Evolutionary conservation across 2,329 filamentous ascomycete genomes (phyloP).

Genomic region (Alternaria panax): DNA sequence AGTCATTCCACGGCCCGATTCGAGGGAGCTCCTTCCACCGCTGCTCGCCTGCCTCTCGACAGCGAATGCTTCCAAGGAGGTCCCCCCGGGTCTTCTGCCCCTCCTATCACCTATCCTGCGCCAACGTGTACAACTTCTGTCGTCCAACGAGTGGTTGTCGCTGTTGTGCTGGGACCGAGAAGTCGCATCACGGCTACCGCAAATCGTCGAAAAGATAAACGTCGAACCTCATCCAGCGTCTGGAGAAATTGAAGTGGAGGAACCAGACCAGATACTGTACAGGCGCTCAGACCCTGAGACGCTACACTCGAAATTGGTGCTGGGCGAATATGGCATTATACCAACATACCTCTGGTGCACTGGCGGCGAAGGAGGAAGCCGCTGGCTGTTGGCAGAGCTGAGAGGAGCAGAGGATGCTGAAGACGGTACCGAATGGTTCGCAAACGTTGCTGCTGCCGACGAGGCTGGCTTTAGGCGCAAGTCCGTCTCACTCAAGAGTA

Average conservation of each 20-base stretch:
- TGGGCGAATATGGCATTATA: constrained; percentile 68
- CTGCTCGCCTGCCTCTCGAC: constrained; percentile 70
- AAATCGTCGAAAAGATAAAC: constrained; percentile 66
- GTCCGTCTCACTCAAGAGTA: constrained; percentile 23
- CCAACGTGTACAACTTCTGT: constrained; percentile 69
- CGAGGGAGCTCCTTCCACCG: constrained; percentile 65
- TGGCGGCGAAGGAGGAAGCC: constrained; percentile 68
- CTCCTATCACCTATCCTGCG: constrained; percentile 69
- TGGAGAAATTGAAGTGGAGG: constrained; percentile 79
- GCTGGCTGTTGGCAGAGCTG: constrained; percentile 78
- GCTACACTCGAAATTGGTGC: constrained; percentile 69
- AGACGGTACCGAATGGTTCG: constrained; percentile 66
- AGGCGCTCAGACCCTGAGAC: constrained; percentile 78
- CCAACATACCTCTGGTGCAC: constrained; percentile 75
- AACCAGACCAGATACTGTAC: constrained; percentile 68
- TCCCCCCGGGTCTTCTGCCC: constrained; percentile 67
- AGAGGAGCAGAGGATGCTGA: constrained; percentile 63
- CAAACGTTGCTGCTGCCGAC: constrained; percentile 68
- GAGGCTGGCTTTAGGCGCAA: constrained; percentile 51
- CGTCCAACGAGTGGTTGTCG: constrained; percentile 72
- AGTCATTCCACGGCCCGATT: constrained; percentile 62
- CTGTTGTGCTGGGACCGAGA: constrained; percentile 73
- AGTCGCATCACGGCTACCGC: constrained; percentile 65
- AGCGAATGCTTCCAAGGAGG: constrained; percentile 65
- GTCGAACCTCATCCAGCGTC: constrained; percentile 83